Evolutionary conservation across 371 early-diverging fungal genomes (phyloP), one percentile per base, ranked within the genome.

Genomic region (Actinomortierella ambigua): DNA sequence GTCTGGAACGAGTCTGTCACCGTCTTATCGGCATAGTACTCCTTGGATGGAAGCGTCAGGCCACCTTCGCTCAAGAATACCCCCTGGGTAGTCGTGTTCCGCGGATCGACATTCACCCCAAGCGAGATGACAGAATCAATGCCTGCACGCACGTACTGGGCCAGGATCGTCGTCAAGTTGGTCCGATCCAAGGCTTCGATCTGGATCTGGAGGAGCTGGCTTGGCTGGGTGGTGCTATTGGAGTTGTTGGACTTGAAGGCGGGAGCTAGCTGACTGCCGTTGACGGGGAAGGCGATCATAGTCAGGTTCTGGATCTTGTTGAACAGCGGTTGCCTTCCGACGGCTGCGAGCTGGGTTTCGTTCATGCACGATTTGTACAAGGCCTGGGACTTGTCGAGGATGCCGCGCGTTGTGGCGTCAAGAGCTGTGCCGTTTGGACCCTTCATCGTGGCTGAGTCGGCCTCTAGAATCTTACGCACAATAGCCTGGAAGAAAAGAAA

Each of bases 291-390:
- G 5, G 68, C 4, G 14, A 65, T 34, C 7, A 11, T 67, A 29
- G 59, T 50, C 49, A 88, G 48, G 20, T 79, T 61, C 8, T 71
- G 59, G 3, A 86, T 54, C n/a, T 85, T 48, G 42, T 82, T 79
- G 4, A 63, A 34, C 39, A 87, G 43, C 1, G 88, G 87, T 34
- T 77, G 59, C 0, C 81, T 69, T 3, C 88, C 85, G 20, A 68
- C 73, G 26, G 66, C 57, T 26, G 81, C 78, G 53, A 87, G 81
- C 26, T 53, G 54, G 15, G 76, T 61, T 59, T 86, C 84, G 29
- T 86, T 79, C 85, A 85, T 84, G 63, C 88, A 88, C 20, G 83
- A 79, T 50, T 79, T 76, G 54, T 77, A 88, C 23, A 86, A 53
- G 1, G 59, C 55, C 59, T 84, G 82, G 40, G 76, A 78, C 61